Conservation (phyloP, 768 basidiomycete genomes). For the Hydnomerulius pinastri region DNA sequence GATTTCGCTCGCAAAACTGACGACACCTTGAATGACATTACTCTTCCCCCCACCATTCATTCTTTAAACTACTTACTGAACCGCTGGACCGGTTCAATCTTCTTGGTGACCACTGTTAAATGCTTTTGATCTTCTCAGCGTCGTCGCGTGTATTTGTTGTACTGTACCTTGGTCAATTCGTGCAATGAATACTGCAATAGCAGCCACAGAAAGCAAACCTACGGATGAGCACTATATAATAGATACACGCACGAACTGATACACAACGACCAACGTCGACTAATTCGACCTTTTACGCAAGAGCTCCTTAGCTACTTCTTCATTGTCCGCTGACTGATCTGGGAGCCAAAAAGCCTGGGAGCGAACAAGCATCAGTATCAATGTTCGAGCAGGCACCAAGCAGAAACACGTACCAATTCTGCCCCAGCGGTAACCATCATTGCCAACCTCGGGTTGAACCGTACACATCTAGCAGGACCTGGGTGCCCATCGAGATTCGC, state of each 20-base stretch:
- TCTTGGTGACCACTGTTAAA: no score
- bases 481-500: conserved; percentile 73
- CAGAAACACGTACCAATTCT: conserved; percentile 67
- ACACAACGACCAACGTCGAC: background rate
- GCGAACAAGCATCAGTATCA: conserved; percentile 16
- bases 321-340: conserved; percentile 65
- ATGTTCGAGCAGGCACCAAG: background rate
- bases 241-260: conserved; percentile 1
- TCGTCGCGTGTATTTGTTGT: background rate
- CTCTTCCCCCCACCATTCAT: background rate
- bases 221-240: background rate
- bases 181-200: no score
- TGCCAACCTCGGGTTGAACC: conserved; percentile 84
- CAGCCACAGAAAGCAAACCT: no score
- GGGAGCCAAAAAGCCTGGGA: conserved; percentile 67
- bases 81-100: conserved; percentile 10
- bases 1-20: conserved; percentile 59
- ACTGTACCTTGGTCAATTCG: background rate
- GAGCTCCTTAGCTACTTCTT: conserved; percentile 70
- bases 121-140: background rate
- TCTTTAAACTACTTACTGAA: background rate
- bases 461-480: conserved; percentile 82
- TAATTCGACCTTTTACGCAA: conserved; percentile 50
- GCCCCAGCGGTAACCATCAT: conserved; percentile 88
- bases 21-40: conserved; percentile 23